These are phyloP conservation scores for Bromus sterilis DNA, from an alignment of 176 grass and related monocot species.

Conservation along the genomic window DNA sequence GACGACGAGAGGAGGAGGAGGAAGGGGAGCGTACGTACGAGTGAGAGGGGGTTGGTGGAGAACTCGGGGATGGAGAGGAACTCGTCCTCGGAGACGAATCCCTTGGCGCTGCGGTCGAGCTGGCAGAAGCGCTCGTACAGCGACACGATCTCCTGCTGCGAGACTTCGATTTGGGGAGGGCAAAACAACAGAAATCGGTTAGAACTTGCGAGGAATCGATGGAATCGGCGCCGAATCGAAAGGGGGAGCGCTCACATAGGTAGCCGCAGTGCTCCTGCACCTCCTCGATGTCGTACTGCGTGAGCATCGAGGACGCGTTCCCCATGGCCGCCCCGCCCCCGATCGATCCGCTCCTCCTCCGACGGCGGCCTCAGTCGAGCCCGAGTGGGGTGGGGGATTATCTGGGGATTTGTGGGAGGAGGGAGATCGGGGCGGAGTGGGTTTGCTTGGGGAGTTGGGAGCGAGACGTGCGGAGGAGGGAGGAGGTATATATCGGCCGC, in stretches of 20 bases:
- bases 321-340: constrained; percentile 22
- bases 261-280: constrained; percentile 80
- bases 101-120: constrained; percentile 86
- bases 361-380: not conserved
- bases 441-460: too few species aligned
- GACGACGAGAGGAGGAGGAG: not conserved
- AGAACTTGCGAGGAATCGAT: not conserved
- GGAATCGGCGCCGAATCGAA: not conserved
- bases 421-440: not conserved
- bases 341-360: not conserved
- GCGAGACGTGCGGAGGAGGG: not conserved
- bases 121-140: constrained; percentile 91
- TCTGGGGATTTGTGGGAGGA: not conserved
- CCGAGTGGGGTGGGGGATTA: not conserved
- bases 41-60: constrained; percentile 83
- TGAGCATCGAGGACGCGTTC: constrained; percentile 78
- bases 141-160: constrained; percentile 93
- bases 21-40: constrained; percentile 41
- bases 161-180: constrained; percentile 31
- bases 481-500: not conserved
- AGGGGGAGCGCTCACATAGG: constrained; percentile 29
- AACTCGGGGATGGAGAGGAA: constrained; percentile 95
- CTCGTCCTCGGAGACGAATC: constrained; percentile 84
- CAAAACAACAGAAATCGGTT: not conserved
- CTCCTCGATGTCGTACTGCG: constrained; percentile 84